phyloP scores from a whole-genome alignment of 129 eudicot species.

The Chrysanthemum seticuspe region DNA sequence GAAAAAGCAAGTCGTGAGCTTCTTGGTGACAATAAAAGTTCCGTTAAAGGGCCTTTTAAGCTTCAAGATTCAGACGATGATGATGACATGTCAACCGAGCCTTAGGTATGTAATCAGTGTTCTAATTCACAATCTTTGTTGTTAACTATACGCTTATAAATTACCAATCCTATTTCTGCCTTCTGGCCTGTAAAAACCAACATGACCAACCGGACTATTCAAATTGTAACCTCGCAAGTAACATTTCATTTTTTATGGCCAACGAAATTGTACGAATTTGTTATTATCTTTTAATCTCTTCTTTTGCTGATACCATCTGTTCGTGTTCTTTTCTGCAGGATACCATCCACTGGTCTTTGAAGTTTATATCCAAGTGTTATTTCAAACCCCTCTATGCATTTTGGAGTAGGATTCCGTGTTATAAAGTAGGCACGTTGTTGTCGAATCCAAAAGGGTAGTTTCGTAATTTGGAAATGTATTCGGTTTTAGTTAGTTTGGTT shows the following conservation, averaged over 20 bases:
- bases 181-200: no score
- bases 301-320: neutral
- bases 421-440: neutral
- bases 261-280: neutral
- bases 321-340: neutral
- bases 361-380: neutral
- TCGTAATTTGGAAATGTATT: neutral
- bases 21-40: conserved; percentile 69
- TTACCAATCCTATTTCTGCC: no score
- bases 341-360: neutral
- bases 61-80: conserved; percentile 59
- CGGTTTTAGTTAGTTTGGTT: neutral
- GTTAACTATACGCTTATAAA: no score
- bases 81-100: conserved; percentile 38
- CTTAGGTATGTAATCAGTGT: conserved; percentile 39
- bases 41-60: conserved; percentile 73
- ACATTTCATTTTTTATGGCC: neutral
- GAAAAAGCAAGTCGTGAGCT: conserved; percentile 93
- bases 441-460: no score
- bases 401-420: neutral
- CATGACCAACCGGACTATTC: no score
- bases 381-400: neutral
- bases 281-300: neutral
- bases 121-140: neutral
- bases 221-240: no score